A percentile compares a stretch with the other conserved stretches of the same genome.
These are phyloP conservation scores for Oryza meyeriana DNA, from an alignment of 176 grass and related monocot genomes.

Conservation along the genomic window DNA sequence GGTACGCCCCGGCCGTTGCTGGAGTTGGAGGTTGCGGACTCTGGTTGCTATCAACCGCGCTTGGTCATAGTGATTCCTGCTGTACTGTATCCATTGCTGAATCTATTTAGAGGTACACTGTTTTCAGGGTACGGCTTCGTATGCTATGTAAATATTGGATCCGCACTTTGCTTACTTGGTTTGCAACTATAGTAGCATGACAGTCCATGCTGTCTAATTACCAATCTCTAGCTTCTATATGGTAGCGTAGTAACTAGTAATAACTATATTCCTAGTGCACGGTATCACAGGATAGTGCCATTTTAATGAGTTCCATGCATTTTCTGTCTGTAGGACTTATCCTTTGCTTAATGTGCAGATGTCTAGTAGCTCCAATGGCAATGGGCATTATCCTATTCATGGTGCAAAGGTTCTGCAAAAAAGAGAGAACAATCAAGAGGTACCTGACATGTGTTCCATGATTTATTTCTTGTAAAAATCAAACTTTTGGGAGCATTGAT, in stretches of 20 bases:
- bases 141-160: neutral
- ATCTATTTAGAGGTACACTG: neutral
- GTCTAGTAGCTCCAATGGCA: conserved; percentile 55
- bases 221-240: neutral
- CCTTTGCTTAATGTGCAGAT: conserved; percentile 38
- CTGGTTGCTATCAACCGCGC: neutral
- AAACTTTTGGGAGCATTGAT: neutral
- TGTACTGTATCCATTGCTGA: neutral
- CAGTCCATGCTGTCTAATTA: neutral
- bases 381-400: conserved; percentile 28
- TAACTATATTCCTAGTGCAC: neutral
- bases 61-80: neutral
- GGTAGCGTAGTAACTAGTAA: neutral
- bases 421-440: conserved; percentile 51
- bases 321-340: neutral
- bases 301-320: neutral
- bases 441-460: neutral
- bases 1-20: neutral
- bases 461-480: neutral
- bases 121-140: neutral
- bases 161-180: neutral
- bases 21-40: neutral
- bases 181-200: neutral
- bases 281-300: neutral
- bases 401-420: conserved; percentile 31